These are phyloP conservation scores for Penicillium mononematosum DNA, from an alignment of 495 filamentous ascomycete species.

Conservation along the genomic window DNA sequence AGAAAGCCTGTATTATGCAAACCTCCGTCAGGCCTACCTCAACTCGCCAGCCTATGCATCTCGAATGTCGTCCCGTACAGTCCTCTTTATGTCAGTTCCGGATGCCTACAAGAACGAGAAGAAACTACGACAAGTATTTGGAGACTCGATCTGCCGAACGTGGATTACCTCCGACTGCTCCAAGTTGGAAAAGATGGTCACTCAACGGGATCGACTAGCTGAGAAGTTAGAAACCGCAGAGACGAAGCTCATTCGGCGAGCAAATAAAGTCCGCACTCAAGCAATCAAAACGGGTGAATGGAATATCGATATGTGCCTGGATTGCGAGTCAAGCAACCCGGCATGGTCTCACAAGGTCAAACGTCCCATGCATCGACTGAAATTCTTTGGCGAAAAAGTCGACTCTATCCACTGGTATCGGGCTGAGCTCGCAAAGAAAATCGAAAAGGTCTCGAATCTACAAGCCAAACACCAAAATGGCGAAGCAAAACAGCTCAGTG, in stretches of 20 bases:
- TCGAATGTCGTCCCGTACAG: conserved; percentile 65
- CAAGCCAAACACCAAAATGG: conserved; percentile 56
- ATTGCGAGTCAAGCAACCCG: conserved; percentile 47
- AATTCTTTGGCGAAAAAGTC: conserved; percentile 62
- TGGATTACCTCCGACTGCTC: conserved; percentile 63
- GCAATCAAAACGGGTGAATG: conserved; percentile 33
- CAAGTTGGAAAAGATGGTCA: conserved; percentile 55
- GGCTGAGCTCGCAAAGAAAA: conserved; percentile 62
- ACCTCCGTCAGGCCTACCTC: conserved; percentile 68
- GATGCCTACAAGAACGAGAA: conserved; percentile 56
- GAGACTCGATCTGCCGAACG: conserved; percentile 55
- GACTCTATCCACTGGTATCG: conserved; percentile 90
- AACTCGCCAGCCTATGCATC: conserved; percentile 65
- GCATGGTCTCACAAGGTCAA: conserved; percentile 49
- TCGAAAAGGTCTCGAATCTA: conserved; percentile 63
- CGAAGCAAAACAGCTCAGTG: conserved; percentile 52
- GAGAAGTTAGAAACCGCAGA: conserved; percentile 65
- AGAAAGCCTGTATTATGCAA: conserved; percentile 68
- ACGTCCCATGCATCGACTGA: conserved; percentile 54
- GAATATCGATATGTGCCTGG: conserved; percentile 28
- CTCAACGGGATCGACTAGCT: conserved; percentile 57
- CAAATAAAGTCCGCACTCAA: conserved; percentile 54
- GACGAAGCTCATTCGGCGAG: conserved; percentile 59
- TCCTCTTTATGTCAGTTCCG: conserved; percentile 68
- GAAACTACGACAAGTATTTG: conserved; percentile 58